Conservation (phyloP, 1,139 yeast genomes). For the Geotrichum fermentans region DNA sequence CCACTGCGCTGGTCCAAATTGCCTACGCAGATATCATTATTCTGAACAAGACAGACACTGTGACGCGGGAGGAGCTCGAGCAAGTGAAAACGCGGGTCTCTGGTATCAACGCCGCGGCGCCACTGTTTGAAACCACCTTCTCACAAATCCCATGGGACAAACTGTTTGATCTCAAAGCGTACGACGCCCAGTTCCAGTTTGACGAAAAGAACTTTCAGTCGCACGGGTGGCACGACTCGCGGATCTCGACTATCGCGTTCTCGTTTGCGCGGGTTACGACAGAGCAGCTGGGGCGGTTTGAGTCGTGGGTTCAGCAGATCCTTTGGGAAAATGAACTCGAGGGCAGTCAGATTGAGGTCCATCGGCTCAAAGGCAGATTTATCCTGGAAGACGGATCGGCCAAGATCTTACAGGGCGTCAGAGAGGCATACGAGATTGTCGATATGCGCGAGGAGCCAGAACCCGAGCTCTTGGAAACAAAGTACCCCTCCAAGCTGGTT, state of each 20-base stretch:
- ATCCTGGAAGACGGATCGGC: slow-evolving; percentile 43
- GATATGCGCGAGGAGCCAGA: slow-evolving; percentile 47
- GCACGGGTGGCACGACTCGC: slow-evolving; percentile 26
- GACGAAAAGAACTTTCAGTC: slow-evolving; percentile 14
- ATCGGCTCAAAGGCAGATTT: slow-evolving; percentile 75
- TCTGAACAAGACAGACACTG: slow-evolving; percentile 67
- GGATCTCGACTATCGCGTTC: slow-evolving; percentile 61
- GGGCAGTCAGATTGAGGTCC: slow-evolving; percentile 53
- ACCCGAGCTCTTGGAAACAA: slow-evolving; percentile 33
- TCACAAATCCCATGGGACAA: slow-evolving; percentile 64
- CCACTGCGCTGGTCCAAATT: slow-evolving; percentile 85
- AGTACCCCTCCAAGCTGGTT: slow-evolving; percentile 55
- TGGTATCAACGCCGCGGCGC: slow-evolving; percentile 64
- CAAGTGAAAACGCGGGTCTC: slow-evolving; percentile 41
- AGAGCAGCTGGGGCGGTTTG: slow-evolving; percentile 44
- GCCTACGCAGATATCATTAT: slow-evolving; percentile 83
- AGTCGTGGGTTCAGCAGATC: slow-evolving; percentile 56
- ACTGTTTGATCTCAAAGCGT: slow-evolving; percentile 76
- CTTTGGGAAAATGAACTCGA: slow-evolving; percentile 59
- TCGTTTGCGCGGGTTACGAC: slow-evolving; percentile 46
- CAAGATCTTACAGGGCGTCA: slow-evolving; percentile 80
- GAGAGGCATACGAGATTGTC: slow-evolving; percentile 82
- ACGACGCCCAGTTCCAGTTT: slow-evolving; percentile 42
- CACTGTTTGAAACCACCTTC: slow-evolving; percentile 60
- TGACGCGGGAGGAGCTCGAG: slow-evolving; percentile 33